phyloP scores from a whole-genome alignment of 306 rosid genomes.

The Prunus davidiana region DNA sequence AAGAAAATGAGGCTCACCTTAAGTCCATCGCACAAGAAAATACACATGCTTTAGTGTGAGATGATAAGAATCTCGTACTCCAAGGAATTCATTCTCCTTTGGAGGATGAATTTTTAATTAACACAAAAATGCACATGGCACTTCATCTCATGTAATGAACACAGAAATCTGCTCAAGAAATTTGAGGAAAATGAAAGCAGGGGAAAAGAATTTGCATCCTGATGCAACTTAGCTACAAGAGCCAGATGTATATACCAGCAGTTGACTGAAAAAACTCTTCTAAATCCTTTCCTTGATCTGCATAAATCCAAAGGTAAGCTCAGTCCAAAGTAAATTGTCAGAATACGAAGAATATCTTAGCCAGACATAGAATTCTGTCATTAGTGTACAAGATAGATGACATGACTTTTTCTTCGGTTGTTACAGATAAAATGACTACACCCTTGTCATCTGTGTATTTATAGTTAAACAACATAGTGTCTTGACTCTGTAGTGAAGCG shows the following conservation, averaged over 20 bases:
- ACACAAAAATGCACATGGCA: not conserved
- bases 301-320: constrained; percentile 15
- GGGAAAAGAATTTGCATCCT: not conserved
- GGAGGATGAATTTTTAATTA: not conserved
- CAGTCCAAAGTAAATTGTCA: constrained; percentile 18
- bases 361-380: not conserved
- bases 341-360: not conserved
- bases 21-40: not conserved
- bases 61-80: not conserved
- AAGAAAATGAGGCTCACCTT: not conserved
- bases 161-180: not conserved
- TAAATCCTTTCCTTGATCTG: constrained; percentile 80
- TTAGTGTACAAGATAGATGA: not conserved
- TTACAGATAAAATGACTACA: not conserved
- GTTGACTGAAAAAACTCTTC: constrained; percentile 88
- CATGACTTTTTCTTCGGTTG: not conserved
- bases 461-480: no score
- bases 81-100: not conserved
- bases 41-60: not conserved
- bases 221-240: not conserved
- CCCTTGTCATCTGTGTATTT: not conserved
- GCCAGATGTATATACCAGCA: constrained; percentile 47
- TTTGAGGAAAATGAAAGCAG: not conserved
- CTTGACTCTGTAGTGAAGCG: not conserved
- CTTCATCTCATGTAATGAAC: not conserved